Conservation (phyloP, 2,329 filamentous ascomycete species). For the Botrytis elliptica region DNA sequence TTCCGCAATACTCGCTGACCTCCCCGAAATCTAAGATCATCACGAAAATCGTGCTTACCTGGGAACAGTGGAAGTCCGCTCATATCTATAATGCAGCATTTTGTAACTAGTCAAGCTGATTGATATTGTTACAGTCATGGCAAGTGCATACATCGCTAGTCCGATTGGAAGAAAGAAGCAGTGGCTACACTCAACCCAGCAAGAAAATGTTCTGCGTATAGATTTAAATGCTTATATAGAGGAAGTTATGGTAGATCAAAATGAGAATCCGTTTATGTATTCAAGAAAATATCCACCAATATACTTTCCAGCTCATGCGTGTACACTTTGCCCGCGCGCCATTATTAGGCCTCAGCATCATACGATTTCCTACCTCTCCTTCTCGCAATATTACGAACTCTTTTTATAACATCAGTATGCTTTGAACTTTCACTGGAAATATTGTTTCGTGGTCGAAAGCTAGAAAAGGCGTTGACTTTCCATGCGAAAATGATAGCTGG, state of each 20-base stretch:
- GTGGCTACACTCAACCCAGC: not conserved
- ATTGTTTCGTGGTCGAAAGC: not conserved
- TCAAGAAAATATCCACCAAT: not conserved
- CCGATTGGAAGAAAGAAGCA: not conserved
- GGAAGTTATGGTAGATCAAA: not conserved
- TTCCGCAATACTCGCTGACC: not conserved
- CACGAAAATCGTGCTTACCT: not conserved
- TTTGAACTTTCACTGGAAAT: not conserved
- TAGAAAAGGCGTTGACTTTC: not conserved
- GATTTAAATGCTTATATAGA: not conserved
- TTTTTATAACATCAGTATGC: not conserved
- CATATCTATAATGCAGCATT: not conserved
- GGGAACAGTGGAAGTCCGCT: not conserved
- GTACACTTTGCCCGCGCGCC: rapidly evolving
- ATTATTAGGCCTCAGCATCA: not conserved
- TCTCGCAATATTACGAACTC: not conserved
- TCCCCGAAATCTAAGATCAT: not conserved
- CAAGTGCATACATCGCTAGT: not conserved
- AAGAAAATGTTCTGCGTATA: not conserved
- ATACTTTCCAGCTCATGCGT: rapidly evolving
- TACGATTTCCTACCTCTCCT: not conserved
- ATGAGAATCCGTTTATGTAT: not conserved
- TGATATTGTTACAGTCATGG: not conserved
- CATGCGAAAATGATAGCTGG: not conserved
- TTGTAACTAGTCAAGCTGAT: not conserved